Conservation (phyloP, 139 green algal genomes). For the Desmodesmus armatus region DNA sequence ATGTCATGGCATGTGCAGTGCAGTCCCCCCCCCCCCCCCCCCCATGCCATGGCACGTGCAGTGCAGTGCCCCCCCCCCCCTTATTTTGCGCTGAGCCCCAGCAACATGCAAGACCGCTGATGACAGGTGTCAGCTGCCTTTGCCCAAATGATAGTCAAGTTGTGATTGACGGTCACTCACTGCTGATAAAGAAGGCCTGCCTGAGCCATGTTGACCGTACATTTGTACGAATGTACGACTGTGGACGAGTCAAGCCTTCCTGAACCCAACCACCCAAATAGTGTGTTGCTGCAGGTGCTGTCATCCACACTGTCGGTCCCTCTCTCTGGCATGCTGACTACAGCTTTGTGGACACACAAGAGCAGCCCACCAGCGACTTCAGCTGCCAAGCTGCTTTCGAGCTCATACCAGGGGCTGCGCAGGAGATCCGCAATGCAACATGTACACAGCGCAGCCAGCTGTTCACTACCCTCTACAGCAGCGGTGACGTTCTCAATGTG, state of each 20-base stretch:
- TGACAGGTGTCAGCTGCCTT: no score
- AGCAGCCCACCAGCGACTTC: background rate
- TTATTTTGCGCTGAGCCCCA: no score
- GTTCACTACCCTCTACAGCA: no score
- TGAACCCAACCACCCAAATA: no score
- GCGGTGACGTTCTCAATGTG: no score
- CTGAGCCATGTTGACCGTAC: no score
- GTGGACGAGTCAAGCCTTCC: no score
- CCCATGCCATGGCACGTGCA: background rate
- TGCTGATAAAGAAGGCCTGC: no score
- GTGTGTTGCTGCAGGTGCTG: constrained; percentile 5
- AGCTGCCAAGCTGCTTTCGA: constrained; percentile 14
- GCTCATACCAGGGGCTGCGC: background rate
- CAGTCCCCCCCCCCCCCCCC: no score
- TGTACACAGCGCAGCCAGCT: background rate
- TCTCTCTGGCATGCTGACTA: constrained; percentile 20
- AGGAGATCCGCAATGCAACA: background rate
- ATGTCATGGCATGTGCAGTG: no score
- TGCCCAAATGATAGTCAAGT: background rate
- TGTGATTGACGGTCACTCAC: background rate
- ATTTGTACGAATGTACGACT: no score
- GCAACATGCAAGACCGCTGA: no score
- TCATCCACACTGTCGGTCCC: constrained; percentile 15
- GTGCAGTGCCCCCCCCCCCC: background rate
- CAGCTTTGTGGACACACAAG: constrained; percentile 22